Evolutionary conservation across 352 stramenopile genomes (phyloP), one percentile per base, ranked within the genome.

Genomic region (Pythium insidiosum): DNA sequence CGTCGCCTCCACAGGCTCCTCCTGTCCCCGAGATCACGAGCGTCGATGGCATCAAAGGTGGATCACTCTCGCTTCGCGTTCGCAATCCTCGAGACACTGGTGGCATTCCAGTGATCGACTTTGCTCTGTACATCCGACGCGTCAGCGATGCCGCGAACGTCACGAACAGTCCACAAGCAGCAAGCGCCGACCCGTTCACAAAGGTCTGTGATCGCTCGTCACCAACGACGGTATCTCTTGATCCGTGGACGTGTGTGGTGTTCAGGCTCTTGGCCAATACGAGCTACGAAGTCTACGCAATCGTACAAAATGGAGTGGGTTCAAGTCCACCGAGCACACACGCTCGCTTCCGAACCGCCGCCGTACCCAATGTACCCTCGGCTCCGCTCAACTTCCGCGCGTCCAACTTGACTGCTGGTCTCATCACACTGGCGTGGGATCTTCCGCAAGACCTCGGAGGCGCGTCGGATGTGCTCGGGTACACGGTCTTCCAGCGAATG

Each of bases 381-480:
- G 2, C 54, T 7, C 73, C 73, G 19, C 25, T 55, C 0, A 73
- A 69, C 28, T 73, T 84, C 15, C 42, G 34, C 0, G 50, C 63
- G 11, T 18, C 46, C 9, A 47, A 16, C 9, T 31, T 80, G 30
- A 82, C 76, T 0, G 69, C 63, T 12, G 72, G 72, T 5, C 83
- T 76, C 20, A 66, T 88, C 7, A 41, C 63, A 15, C 50, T 88
- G 7, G 22, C 47, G 37, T 88, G 76, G 76, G 66, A 75, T 19
- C 13, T 35, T 3, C 73, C 73, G 1, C 12, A 58, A 15, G 71
- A 88, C 33, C 62, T 79, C 6, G 73, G 75, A 20, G 75, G 73
- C 2, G 40, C 46, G 1, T 34, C 28, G 9, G 58, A 68, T 11
- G 56, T 76, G 4, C 38, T 82, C 3, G 68, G 66, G 0, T 84